Evolutionary conservation across 2,329 filamentous ascomycete species (phyloP).

Genomic region (Epichloe uncinata): DNA sequence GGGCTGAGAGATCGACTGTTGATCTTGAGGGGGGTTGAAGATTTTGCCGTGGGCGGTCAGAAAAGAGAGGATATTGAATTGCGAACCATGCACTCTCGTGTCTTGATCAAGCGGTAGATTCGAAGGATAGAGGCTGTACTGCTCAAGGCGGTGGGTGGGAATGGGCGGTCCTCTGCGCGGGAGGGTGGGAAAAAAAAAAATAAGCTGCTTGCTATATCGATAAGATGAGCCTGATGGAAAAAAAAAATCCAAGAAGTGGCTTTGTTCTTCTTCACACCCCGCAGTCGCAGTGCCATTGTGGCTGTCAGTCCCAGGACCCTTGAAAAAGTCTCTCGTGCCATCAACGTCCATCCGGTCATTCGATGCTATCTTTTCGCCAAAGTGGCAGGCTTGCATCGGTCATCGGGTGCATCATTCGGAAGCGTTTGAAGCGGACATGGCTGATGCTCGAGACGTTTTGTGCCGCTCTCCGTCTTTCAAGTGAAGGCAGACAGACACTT

Average conservation of each 20-base stretch:
- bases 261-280: too few relatives aligned
- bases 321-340: too few relatives aligned
- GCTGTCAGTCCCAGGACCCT: too few relatives aligned
- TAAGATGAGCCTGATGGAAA: neutral
- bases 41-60: neutral
- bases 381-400: too few relatives aligned
- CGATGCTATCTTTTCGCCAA: too few relatives aligned
- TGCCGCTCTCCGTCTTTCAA: too few relatives aligned
- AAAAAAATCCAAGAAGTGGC: neutral
- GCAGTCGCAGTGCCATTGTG: too few relatives aligned
- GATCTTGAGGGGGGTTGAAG: neutral
- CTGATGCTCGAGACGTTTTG: too few relatives aligned
- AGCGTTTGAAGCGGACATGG: too few relatives aligned
- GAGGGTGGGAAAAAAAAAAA: conserved; percentile 1
- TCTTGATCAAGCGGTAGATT: neutral
- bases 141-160: neutral
- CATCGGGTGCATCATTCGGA: too few relatives aligned
- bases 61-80: neutral
- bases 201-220: conserved; percentile 2
- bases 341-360: too few relatives aligned
- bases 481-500: too few relatives aligned
- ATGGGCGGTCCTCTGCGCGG: neutral
- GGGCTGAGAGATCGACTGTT: neutral
- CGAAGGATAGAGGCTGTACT: neutral
- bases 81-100: neutral